Conservation (phyloP, 768 basidiomycete genomes). For the Porpolomopsis calyptriformis region DNA sequence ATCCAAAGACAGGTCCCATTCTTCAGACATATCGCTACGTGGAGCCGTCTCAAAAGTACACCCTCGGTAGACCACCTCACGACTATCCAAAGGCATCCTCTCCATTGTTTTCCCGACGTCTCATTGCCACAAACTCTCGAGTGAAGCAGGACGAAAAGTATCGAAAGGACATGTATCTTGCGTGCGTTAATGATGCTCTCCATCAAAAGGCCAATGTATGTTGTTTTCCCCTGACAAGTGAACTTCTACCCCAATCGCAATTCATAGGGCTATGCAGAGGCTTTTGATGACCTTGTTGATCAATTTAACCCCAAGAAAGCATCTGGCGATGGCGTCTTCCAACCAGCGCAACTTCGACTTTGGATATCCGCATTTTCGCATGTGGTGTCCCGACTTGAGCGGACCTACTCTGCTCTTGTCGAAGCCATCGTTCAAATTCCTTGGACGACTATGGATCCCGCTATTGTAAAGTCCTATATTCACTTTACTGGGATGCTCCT, state of each 20-base stretch:
- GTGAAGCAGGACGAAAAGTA: conserved; percentile 69
- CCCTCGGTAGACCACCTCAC: conserved; percentile 32
- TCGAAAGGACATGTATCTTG: conserved; percentile 73
- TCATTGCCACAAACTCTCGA: conserved; percentile 70
- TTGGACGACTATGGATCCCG: conserved; percentile 85
- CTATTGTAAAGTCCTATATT: conserved; percentile 80
- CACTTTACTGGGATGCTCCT: conserved; percentile 86
- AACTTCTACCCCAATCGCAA: conserved; percentile 5
- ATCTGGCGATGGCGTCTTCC: conserved; percentile 22
- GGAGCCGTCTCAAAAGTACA: conserved; percentile 28
- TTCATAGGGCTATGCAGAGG: conserved; percentile 58
- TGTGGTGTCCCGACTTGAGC: conserved; percentile 83
- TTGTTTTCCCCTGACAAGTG: conserved; percentile 10
- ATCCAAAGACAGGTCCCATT: conserved; percentile 56
- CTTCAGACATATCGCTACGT: conserved; percentile 35
- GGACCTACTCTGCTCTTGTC: conserved; percentile 67
- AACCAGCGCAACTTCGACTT: conserved; percentile 50
- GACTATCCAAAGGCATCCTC: conserved; percentile 20
- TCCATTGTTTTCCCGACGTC: conserved; percentile 31
- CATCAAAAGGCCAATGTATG: conserved; percentile 62
- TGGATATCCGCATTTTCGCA: conserved; percentile 87
- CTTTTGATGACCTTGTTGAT: conserved; percentile 82
- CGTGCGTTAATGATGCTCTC: conserved; percentile 73
- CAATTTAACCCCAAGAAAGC: conserved; percentile 60
- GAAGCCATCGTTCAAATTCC: conserved; percentile 80